These are phyloP conservation scores for Podospora bellae-mahoneyi DNA, from an alignment of 495 filamentous ascomycete genomes.

Conservation along the genomic window DNA sequence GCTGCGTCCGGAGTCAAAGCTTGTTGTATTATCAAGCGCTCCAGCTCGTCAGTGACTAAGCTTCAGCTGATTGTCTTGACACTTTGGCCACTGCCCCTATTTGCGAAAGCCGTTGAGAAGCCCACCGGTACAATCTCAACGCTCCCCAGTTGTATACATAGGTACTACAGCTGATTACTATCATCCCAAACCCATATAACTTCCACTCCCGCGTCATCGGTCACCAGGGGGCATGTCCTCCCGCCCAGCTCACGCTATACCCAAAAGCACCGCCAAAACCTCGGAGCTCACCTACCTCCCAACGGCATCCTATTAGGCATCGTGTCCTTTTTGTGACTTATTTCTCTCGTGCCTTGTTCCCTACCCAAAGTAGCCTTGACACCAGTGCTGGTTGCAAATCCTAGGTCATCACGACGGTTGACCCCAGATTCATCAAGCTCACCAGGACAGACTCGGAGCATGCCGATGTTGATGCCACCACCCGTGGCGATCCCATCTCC, in stretches of 20 bases:
- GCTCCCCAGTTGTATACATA: background rate
- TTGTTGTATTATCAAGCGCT: background rate
- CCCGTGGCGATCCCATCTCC: background rate
- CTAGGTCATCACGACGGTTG: background rate
- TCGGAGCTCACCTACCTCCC: conserved; percentile 12
- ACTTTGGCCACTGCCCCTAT: background rate
- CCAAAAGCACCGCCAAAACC: conserved; percentile 19
- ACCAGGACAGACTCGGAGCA: background rate
- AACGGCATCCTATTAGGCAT: conserved; percentile 6
- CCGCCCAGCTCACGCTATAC: conserved; percentile 11
- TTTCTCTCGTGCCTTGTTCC: conserved; percentile 1
- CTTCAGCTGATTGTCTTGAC: background rate
- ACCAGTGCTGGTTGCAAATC: background rate
- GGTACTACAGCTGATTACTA: background rate
- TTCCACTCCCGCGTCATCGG: background rate
- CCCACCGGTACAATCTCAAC: background rate
- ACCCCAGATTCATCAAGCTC: background rate
- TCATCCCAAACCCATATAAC: background rate
- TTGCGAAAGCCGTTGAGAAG: background rate
- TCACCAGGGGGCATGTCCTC: background rate
- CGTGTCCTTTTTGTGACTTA: conserved; percentile 12
- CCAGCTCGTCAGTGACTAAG: background rate
- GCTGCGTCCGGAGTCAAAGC: background rate
- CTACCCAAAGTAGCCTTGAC: background rate
- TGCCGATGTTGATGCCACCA: background rate